phyloP scores from a whole-genome alignment of 179 eudicot species.

The Beta corolliflora region DNA sequence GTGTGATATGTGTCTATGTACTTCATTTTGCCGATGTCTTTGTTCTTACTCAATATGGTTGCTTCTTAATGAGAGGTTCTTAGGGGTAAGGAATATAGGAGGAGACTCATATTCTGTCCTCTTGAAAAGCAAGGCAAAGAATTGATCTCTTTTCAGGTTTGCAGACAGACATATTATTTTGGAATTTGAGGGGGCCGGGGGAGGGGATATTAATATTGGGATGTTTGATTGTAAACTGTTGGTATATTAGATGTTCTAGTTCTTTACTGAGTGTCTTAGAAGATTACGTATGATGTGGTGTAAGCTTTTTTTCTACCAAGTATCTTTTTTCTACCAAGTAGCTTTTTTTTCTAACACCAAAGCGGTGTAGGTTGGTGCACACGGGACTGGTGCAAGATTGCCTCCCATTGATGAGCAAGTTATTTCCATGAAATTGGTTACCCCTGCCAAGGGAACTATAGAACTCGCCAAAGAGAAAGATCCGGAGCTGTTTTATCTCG shows the following conservation, averaged over 20 bases:
- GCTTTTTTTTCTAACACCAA: slow-evolving; percentile 5
- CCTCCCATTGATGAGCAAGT: slow-evolving; percentile 99
- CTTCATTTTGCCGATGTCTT: not conserved
- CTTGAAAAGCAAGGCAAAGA: not conserved
- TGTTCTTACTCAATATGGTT: not conserved
- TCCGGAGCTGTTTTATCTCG: slow-evolving; percentile 91
- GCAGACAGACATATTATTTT: not conserved
- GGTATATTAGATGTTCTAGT: not conserved
- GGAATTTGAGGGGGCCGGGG: not conserved
- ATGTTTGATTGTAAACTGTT: not conserved
- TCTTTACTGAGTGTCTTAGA: not conserved
- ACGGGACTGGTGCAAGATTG: slow-evolving; percentile 96
- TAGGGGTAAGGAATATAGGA: not conserved
- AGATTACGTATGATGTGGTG: not conserved
- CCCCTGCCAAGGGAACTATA: slow-evolving; percentile 91
- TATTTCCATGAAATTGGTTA: slow-evolving; percentile 87
- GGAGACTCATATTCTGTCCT: not conserved
- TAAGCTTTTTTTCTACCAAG: not conserved
- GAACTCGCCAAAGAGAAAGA: slow-evolving; percentile 89
- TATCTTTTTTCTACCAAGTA: too few species aligned
- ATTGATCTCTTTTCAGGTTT: not conserved
- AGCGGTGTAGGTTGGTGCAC: slow-evolving; percentile 86
- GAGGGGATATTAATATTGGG: not conserved
- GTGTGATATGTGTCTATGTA: not conserved
- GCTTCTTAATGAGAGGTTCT: not conserved